Percentiles rank a stretch among this genome's conserved stretches.
Evolutionary conservation across 2,329 filamentous ascomycete genomes (phyloP).

Genomic region (Penicillium sclerotigenum): DNA sequence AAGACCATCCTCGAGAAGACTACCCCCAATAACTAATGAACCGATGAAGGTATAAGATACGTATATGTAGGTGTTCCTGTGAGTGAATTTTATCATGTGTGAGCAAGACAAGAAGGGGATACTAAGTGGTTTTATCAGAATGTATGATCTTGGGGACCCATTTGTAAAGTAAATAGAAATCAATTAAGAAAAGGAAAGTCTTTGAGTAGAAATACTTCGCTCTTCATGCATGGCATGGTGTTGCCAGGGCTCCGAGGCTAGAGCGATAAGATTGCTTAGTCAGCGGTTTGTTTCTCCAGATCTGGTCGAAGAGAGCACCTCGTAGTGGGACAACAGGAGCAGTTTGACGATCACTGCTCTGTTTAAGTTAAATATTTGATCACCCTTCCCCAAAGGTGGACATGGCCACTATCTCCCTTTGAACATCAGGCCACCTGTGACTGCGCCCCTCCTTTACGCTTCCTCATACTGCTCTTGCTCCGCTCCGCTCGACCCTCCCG

Average conservation of each 20-base stretch:
- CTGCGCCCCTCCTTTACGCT: slow-evolving; percentile 22
- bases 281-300: slow-evolving; percentile 19
- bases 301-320: neutral
- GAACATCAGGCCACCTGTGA: slow-evolving; percentile 21
- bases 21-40: slow-evolving; percentile 17
- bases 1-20: slow-evolving; percentile 87
- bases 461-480: slow-evolving; percentile 26
- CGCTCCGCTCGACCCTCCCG: slow-evolving; percentile 17
- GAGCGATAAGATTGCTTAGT: slow-evolving; percentile 19
- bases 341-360: slow-evolving; percentile 1
- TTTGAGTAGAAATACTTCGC: neutral
- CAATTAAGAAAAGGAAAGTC: neutral
- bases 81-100: neutral
- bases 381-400: neutral
- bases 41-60: slow-evolving; percentile 1
- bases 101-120: neutral
- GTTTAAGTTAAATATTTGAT: neutral
- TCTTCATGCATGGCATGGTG: neutral
- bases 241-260: neutral
- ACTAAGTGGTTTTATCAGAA: neutral
- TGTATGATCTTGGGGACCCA: neutral
- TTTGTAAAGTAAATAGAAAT: neutral
- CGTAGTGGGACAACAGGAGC: slow-evolving; percentile 3
- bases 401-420: slow-evolving; percentile 5
- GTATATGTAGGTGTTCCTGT: neutral